Conservation (phyloP, 805 yeast genomes). For the Wickerhamiella nectarea region DNA sequence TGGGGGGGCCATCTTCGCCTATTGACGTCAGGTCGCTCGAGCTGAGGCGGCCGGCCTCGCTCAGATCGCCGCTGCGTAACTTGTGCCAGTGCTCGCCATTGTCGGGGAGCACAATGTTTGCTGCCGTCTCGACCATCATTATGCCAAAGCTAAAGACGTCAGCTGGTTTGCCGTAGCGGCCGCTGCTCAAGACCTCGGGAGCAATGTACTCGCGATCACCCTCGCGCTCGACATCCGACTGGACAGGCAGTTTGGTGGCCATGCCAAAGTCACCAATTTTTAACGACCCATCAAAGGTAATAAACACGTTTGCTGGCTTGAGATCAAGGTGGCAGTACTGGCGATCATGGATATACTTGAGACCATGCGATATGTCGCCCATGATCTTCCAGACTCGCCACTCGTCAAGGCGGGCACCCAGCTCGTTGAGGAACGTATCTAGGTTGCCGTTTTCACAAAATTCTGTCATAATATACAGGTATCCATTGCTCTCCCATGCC, state of each 20-base stretch:
- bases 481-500: conserved; percentile 65
- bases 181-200: conserved; percentile 78
- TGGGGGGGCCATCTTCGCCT: conserved; percentile 30
- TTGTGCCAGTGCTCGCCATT: conserved; percentile 96
- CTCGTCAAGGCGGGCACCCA: conserved; percentile 75
- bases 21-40: conserved; percentile 44
- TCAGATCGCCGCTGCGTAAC: conserved; percentile 82
- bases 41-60: conserved; percentile 77
- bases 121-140: conserved; percentile 88
- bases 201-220: conserved; percentile 98
- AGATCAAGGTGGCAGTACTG: conserved; percentile 77
- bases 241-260: conserved; percentile 64
- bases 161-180: conserved; percentile 78
- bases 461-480: conserved; percentile 84
- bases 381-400: conserved; percentile 97
- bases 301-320: conserved; percentile 88
- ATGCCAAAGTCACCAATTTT: conserved; percentile 96
- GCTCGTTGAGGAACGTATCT: conserved; percentile 64
- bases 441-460: conserved; percentile 89
- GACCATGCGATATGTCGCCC: conserved; percentile 64
- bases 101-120: conserved; percentile 87
- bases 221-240: conserved; percentile 63
- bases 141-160: conserved; percentile 91
- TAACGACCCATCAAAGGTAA: conserved; percentile 86
- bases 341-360: conserved; percentile 62